Evolutionary conservation across 306 rosid species (phyloP), one percentile per base, ranked within the genome.

Genomic region (Castanea crenata): DNA sequence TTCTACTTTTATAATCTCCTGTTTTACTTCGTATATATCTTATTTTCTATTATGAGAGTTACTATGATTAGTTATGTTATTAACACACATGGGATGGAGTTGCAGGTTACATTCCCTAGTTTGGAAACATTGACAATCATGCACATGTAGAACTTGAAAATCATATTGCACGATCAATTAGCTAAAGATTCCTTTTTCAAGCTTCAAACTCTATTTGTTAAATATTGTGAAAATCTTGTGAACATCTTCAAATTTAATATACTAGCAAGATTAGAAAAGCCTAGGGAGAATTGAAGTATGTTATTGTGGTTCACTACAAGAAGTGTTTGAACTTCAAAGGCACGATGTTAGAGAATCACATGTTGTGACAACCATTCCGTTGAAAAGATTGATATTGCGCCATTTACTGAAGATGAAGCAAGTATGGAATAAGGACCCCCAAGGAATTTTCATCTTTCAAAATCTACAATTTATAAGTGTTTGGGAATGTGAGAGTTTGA

Each of bases 121-220:
- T 32, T 32, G 35, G 1, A 32, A 32, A 3, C 3, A 31, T 31
- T 31, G 32, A 31, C 0, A 23, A 27, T 78, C 4, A 0, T 0
- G 1, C 21, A 16, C 13, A 2, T 44, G 13, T 19, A 5, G 3
- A 27, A n/a, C 15, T 44, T 71, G 49, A 7, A 49, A 18, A 21
- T 62, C 25, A 55, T 78, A 57, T 69, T 70, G 69, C 65, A 70
- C 1, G 18, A 69, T 41, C 69, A 69, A 78, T 25, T 70, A 5
- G 4, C 1, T 1, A 4, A 1, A 51, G 74, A 70, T 20, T 78
- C 82, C 14, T 58, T 57, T 71, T 20, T 63, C 72, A 61, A 71
- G 31, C 68, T 79, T 29, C 27, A 59, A 14, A 4, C 1, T 0
- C 1, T 73, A 19, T 3, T 5, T 1, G 59, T 73, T 54, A 1